These are phyloP conservation scores for Mortierella antarctica DNA, from an alignment of 192 early-diverging fungal genomes.

Conservation along the genomic window DNA sequence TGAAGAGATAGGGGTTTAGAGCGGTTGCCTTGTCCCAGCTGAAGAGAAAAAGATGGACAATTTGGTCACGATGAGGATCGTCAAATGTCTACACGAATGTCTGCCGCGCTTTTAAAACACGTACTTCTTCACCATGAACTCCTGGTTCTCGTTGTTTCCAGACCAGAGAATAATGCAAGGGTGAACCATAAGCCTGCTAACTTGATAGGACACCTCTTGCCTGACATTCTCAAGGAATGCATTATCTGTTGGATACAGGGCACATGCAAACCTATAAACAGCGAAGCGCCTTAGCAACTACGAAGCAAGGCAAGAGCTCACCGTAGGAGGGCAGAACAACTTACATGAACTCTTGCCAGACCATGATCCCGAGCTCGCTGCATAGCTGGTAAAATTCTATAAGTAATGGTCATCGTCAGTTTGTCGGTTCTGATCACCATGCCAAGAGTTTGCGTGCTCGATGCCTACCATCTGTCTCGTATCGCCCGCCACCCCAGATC, in stretches of 20 bases:
- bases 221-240: constrained; percentile 57
- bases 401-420: not conserved
- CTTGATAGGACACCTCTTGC: constrained; percentile 52
- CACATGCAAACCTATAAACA: constrained; percentile 62
- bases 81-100: too few species aligned
- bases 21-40: constrained; percentile 32
- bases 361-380: constrained; percentile 65
- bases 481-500: constrained; percentile 69
- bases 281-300: not conserved
- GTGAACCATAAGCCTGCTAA: constrained; percentile 57
- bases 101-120: not conserved
- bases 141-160: constrained; percentile 71
- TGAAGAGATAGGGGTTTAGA: constrained; percentile 32
- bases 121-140: constrained; percentile 58
- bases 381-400: constrained; percentile 61
- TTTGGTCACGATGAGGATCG: not conserved
- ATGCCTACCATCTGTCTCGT: constrained; percentile 38
- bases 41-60: not conserved
- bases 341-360: constrained; percentile 74
- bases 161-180: constrained; percentile 64
- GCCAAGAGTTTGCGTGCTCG: constrained; percentile 1
- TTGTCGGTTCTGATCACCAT: not conserved
- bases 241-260: constrained; percentile 58
- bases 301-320: not conserved
- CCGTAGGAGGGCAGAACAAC: not conserved